Evolutionary conservation across 2,329 filamentous ascomycete genomes (phyloP), one percentile per base, ranked within the genome.

Genomic region (Dichotomopilus funicola): DNA sequence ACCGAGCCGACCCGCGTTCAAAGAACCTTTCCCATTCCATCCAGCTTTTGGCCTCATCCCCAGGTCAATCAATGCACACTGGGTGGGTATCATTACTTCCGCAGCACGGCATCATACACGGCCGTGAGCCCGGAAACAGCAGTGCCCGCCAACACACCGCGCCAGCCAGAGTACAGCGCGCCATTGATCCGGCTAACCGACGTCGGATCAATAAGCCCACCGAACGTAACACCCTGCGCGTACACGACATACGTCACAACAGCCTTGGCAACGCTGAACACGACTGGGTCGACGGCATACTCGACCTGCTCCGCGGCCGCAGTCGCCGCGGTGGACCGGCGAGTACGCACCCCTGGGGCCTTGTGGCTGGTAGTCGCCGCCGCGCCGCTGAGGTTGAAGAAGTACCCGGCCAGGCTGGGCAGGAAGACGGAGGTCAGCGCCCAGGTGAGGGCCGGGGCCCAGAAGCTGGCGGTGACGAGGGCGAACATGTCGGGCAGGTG

Each of bases 231-330:
- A 37, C 81, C 82, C 68, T 86, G 83, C 8, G 79, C 82, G 68
- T 91, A 96, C 13, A 96, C 85, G 37, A 92, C 79, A 70, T 88
- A 96, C 6, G 88, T 85, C 57, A 91, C 72, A 53, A 97, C 69
- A 0, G 87, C 91, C 76, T 96, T 96, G 64, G 83, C 83, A 55
- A 97, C 85, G 74, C 91, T 95, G 74, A 95, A 99, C 27, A 86
- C 88, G 67, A 97, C 75, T 4, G 91, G 91, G 69, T 99, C 94
- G 61, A 92, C 83, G 5, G 78, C 74, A 61, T 86, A 84, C 61
- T 82, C 79, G 4, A 51, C 49, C n/a, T 35, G 40, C 13, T 45
- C 12, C 8, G 7, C n/a, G 5, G n/a, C 34, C 4, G 27, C 36
- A 1, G 12, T 13, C 6, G 33, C 35, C 9, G 45, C 6, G 34